phyloP scores from a whole-genome alignment of 225 moss, liverwort and hornwort species.

The Bryum argenteum region DNA sequence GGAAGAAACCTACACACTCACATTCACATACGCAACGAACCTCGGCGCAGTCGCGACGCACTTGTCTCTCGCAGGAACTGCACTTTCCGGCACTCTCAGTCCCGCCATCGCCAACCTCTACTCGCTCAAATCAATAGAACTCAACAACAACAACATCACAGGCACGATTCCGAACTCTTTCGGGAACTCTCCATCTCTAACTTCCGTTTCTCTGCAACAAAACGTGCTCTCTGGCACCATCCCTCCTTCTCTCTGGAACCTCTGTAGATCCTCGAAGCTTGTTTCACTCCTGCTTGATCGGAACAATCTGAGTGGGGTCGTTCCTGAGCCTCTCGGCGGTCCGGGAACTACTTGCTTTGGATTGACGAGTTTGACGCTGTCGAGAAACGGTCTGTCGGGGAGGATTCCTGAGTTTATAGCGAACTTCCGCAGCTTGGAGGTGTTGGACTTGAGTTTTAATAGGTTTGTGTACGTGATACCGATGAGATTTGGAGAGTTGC shows the following conservation, averaged over 20 bases:
- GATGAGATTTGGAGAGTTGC: slow-evolving; percentile 24
- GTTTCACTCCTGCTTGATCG: slow-evolving; percentile 33
- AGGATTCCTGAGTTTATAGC: slow-evolving; percentile 50
- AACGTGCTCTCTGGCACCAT: slow-evolving; percentile 41
- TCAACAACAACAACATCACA: slow-evolving; percentile 40
- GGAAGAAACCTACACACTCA: slow-evolving; percentile 38
- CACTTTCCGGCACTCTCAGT: slow-evolving; percentile 35
- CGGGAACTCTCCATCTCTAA: slow-evolving; percentile 31
- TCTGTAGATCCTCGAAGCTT: slow-evolving; percentile 36
- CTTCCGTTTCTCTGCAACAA: slow-evolving; percentile 30
- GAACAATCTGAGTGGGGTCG: slow-evolving; percentile 43
- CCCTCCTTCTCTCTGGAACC: slow-evolving; percentile 43
- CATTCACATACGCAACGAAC: slow-evolving; percentile 40
- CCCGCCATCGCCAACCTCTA: slow-evolving; percentile 33
- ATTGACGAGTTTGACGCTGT: slow-evolving; percentile 42
- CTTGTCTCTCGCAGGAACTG: slow-evolving; percentile 22
- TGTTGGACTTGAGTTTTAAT: slow-evolving; percentile 54
- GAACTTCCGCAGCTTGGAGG: slow-evolving; percentile 39
- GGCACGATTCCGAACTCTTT: slow-evolving; percentile 34
- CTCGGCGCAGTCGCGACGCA: slow-evolving; percentile 33
- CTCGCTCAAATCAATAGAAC: slow-evolving; percentile 31
- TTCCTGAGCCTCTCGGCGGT: slow-evolving; percentile 37
- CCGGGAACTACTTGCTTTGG: slow-evolving; percentile 35
- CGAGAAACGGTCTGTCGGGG: slow-evolving; percentile 40
- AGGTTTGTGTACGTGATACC: slow-evolving; percentile 55